Percentiles rank a stretch among this genome's conserved stretches.
These are phyloP conservation scores for Rhinocladiella mackenziei DNA, from an alignment of 2,329 filamentous ascomycete species.

Conservation along the genomic window DNA sequence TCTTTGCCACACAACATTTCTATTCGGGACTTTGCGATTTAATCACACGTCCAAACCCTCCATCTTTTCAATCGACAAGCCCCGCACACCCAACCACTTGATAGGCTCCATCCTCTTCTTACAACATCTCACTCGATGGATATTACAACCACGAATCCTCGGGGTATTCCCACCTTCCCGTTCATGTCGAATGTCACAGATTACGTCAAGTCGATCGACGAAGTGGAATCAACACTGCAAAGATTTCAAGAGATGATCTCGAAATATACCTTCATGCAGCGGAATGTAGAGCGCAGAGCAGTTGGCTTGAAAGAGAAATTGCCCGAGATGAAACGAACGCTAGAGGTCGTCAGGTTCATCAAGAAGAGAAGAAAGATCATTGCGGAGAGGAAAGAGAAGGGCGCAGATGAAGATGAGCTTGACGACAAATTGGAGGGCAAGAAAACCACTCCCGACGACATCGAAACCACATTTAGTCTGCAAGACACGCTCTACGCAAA, in stretches of 20 bases:
- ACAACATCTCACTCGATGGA: slow-evolving; percentile 4
- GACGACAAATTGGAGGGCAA: slow-evolving; percentile 11
- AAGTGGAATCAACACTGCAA: slow-evolving; percentile 45
- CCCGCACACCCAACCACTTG: too few relatives aligned
- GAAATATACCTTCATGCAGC: slow-evolving; percentile 99
- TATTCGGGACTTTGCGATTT: too few relatives aligned
- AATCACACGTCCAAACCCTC: neutral
- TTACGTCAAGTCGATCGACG: slow-evolving; percentile 44
- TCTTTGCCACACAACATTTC: too few relatives aligned
- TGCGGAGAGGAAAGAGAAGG: slow-evolving; percentile 2
- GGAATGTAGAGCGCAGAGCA: slow-evolving; percentile 80
- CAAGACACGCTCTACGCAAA: slow-evolving; percentile 95
- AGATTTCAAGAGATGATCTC: slow-evolving; percentile 55
- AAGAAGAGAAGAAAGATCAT: slow-evolving; percentile 68
- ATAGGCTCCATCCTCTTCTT: too few relatives aligned
- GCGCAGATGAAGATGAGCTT: slow-evolving; percentile 1
- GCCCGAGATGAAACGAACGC: slow-evolving; percentile 91
- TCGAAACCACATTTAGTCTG: slow-evolving; percentile 91
- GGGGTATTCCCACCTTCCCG: slow-evolving; percentile 45
- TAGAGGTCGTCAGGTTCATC: slow-evolving; percentile 85
- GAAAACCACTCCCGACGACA: slow-evolving; percentile 4
- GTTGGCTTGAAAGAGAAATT: slow-evolving; percentile 87
- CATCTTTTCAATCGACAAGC: too few relatives aligned
- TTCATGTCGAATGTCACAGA: slow-evolving; percentile 47
- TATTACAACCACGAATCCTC: slow-evolving; percentile 38